Conservation (phyloP, 2,329 filamentous ascomycete genomes). For the Fusarium cicatricum region DNA sequence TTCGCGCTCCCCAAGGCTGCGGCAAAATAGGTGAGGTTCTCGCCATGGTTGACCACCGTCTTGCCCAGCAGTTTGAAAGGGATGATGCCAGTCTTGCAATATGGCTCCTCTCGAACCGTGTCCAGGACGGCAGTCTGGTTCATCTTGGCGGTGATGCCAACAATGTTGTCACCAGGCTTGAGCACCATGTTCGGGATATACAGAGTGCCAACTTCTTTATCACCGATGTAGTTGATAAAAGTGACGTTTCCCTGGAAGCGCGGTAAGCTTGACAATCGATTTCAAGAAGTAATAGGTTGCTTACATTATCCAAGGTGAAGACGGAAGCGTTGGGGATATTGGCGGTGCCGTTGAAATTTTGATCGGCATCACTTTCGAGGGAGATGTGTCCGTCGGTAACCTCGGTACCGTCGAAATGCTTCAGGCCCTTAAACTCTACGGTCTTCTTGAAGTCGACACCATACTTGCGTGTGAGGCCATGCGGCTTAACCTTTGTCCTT, state of each 20-base stretch:
- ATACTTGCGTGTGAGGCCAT: slow-evolving; percentile 58
- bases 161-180: slow-evolving; percentile 65
- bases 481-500: slow-evolving; percentile 60
- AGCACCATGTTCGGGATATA: slow-evolving; percentile 67
- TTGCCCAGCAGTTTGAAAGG: slow-evolving; percentile 64
- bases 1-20: slow-evolving; percentile 61
- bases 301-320: slow-evolving; percentile 70
- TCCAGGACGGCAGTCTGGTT: slow-evolving; percentile 58
- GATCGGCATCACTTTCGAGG: slow-evolving; percentile 49
- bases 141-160: slow-evolving; percentile 63
- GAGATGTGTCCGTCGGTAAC: slow-evolving; percentile 61
- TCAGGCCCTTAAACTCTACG: slow-evolving; percentile 58
- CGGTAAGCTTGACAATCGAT: slow-evolving; percentile 6
- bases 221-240: slow-evolving; percentile 66
- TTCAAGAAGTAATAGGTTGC: slow-evolving; percentile 35
- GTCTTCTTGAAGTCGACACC: slow-evolving; percentile 65
- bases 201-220: slow-evolving; percentile 60
- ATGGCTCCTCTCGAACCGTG: slow-evolving; percentile 50
- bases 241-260: slow-evolving; percentile 65
- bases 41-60: slow-evolving; percentile 59
- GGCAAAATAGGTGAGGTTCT: slow-evolving; percentile 64
- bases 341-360: slow-evolving; percentile 69
- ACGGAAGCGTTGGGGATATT: slow-evolving; percentile 71
- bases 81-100: slow-evolving; percentile 63
- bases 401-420: slow-evolving; percentile 63